Evolutionary conservation across 2,329 filamentous ascomycete species (phyloP).

Genomic region (Phialophora tarda): DNA sequence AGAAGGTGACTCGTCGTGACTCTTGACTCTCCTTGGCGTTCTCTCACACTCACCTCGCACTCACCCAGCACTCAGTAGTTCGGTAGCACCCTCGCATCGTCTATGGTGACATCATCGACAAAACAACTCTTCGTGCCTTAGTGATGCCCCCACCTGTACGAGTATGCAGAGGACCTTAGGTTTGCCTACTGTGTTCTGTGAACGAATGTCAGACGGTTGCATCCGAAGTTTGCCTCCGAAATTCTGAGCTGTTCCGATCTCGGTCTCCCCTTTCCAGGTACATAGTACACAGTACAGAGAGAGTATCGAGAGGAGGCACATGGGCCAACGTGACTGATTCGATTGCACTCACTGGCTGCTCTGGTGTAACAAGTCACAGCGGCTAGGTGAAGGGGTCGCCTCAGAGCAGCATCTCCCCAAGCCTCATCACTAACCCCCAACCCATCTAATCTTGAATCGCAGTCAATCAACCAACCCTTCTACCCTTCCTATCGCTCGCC

Average conservation of each 20-base stretch:
- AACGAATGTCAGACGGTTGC: background rate
- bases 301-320: background rate
- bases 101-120: background rate
- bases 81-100: background rate
- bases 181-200: background rate
- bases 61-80: background rate
- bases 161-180: slow-evolving; percentile 2
- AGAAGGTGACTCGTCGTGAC: background rate
- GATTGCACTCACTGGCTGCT: slow-evolving; percentile 4
- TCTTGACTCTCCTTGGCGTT: background rate
- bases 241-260: slow-evolving; percentile 2
- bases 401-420: background rate
- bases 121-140: background rate
- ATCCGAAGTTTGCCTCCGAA: background rate
- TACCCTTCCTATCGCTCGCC: background rate
- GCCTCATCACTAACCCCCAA: slow-evolving; percentile 13
- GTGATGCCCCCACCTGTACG: background rate
- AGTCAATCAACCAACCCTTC: background rate
- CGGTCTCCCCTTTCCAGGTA: slow-evolving; percentile 1
- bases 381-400: slow-evolving; percentile 1
- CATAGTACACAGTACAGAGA: background rate
- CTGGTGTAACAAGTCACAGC: slow-evolving; percentile 12
- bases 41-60: background rate
- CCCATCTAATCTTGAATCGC: background rate
- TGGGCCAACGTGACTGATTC: slow-evolving; percentile 12